Base-by-base conservation (phyloP, 1,284 basidiomycete species). In the Sporisorium graminicola region DNA sequence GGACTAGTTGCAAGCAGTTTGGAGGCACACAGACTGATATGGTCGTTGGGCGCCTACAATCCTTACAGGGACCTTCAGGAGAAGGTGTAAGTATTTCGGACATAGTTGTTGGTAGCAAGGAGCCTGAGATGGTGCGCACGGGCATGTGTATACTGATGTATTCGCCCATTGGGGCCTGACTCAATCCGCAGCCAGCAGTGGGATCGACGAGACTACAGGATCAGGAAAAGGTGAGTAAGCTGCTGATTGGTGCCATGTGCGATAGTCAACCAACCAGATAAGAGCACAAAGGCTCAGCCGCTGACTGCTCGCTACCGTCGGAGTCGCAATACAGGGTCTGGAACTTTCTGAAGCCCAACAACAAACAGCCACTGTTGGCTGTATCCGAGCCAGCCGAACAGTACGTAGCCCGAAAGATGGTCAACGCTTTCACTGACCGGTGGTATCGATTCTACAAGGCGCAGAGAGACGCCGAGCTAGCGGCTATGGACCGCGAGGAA, bases 391-490 rank as follows among this genome's bases (percentile, higher is more conserved):
- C 22, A 9, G 46, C 12, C 10, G 57, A 64, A 46, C 60, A 69
- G 42, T 69, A 24, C 14, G 46, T 63, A 2, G 66, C 66, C n/a
- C 59, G 59, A n/a, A 52, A 56, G 14, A 27, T 69, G 26, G 60
- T 69, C 12, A 69, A 69, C 13, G 56, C 59, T 7, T 68, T 55
- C 37, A 22, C 56, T 3, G 66, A 59, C 0, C 37, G 8, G 13
- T 27, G 27, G 56, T 47, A 29, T 9, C 60, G 43, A 29, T 29
- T n/a, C 40, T 29, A 57, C 20, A 20, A 18, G n/a, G 57, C 52
- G 14, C 46, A 54, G 29, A 44, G 44, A 35, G 26, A 50, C 16
- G 57, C 47, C 4, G 47, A 61, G 35, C 24, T 24, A 8, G 53
- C 20, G 20, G 58, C 58, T 12, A 2, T 51, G 42, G 47, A 46